Evolutionary conservation across 2,329 filamentous ascomycete genomes (phyloP), one percentile per base, ranked within the genome.

Genomic region (Hortaea werneckii): DNA sequence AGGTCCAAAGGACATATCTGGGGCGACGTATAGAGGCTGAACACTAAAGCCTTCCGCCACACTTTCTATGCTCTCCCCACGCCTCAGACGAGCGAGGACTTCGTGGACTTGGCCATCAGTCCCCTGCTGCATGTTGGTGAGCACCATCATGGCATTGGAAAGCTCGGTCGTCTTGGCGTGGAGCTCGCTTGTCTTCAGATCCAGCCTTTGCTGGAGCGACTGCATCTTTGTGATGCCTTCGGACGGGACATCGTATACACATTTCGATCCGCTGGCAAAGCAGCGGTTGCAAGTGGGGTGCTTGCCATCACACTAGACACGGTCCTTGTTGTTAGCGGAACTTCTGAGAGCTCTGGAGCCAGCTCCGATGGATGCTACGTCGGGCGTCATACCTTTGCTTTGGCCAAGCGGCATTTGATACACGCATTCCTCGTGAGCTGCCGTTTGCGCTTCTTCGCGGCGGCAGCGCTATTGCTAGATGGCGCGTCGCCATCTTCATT

Each of bases 181-280:
- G 28, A 54, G 37, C 43, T 54, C 42, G 32, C 32, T 9, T 2
- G 39, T 47, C 26, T 46, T 47, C 12, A 48, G 44, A 5, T 50
- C 48, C 32, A 54, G 37, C 44, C 54, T 44, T 29, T 48, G 46
- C 11, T 49, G 48, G 4, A 58, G 44, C 35, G 53, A 47, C 34
- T 58, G 52, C 37, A 50, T 49, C 37, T 50, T 50, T 10, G 55
- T 56, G 32, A 58, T 47, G 11, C 55, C 55, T 30, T 49, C 49
- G 10, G 51, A 43, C 5, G 49, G 42, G 6, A 58, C 53, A 41
- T 58, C 55, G 44, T 54, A 55, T 7, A 43, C 30, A 43, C 54
- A 55, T 13, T 42, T 37, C 44, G 49, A 52, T 32, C 52, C 47
- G 26, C 34, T 40, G 13, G 28, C 28, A 27, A 26, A 20, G 26